phyloP scores from a whole-genome alignment of 2,329 filamentous ascomycete genomes.

The Colletotrichum tanaceti region DNA sequence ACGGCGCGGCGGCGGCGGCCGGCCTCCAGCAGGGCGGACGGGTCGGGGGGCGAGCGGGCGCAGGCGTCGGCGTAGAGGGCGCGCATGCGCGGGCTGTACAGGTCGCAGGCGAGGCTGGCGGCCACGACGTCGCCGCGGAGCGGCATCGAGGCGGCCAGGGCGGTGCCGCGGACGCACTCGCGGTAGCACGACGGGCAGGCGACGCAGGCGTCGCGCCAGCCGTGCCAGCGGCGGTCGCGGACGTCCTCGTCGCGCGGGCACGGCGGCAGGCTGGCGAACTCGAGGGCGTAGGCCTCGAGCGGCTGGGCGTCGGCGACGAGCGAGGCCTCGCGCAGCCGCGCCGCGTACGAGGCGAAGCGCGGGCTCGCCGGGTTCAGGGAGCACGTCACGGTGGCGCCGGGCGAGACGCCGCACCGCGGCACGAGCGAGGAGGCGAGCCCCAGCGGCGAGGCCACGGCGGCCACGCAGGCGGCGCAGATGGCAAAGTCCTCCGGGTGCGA shows the following conservation, averaged over 20 bases:
- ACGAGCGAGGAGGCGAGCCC: slow-evolving; percentile 48
- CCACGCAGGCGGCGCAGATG: slow-evolving; percentile 53
- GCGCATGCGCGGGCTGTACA: slow-evolving; percentile 54
- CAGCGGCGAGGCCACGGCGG: slow-evolving; percentile 48
- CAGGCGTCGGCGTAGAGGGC: slow-evolving; percentile 49
- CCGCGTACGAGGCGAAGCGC: slow-evolving; percentile 44
- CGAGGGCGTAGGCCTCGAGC: slow-evolving; percentile 46
- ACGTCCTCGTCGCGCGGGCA: slow-evolving; percentile 46
- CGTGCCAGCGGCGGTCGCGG: slow-evolving; percentile 49
- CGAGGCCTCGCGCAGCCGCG: slow-evolving; percentile 46
- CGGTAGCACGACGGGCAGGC: slow-evolving; percentile 54
- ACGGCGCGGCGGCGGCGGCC: slow-evolving; percentile 45
- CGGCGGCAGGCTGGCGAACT: slow-evolving; percentile 47
- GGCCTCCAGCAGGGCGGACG: slow-evolving; percentile 44
- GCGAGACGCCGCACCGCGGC: slow-evolving; percentile 39
- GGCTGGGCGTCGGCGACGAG: slow-evolving; percentile 44
- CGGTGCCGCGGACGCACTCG: slow-evolving; percentile 47
- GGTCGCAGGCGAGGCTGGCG: slow-evolving; percentile 49
- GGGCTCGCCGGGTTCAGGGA: slow-evolving; percentile 50
- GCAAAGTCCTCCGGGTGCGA: slow-evolving; percentile 49
- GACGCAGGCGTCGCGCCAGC: slow-evolving; percentile 50
- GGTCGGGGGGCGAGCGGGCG: slow-evolving; percentile 41
- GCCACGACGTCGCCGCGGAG: slow-evolving; percentile 43
- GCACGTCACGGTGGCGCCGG: slow-evolving; percentile 46
- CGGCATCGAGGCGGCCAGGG: slow-evolving; percentile 47